Conservation (phyloP, 176 grass and related monocot species). For the Calamus simplicifolius region DNA sequence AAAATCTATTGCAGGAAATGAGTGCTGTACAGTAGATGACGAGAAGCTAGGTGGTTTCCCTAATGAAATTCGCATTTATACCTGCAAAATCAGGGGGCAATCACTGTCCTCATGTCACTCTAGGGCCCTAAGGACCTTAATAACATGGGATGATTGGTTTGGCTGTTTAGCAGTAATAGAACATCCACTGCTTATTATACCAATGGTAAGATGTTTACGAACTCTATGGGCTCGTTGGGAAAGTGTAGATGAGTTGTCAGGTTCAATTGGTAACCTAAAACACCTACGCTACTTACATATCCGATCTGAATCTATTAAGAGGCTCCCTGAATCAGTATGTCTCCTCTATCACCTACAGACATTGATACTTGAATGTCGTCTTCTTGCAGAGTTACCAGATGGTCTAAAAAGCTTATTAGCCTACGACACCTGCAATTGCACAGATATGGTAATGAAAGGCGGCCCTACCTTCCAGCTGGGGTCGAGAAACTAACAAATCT, state of each 20-base stretch:
- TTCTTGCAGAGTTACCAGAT: not conserved
- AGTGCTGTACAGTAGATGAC: not conserved
- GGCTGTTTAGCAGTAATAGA: too few relatives aligned
- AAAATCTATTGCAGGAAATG: conserved; percentile 13
- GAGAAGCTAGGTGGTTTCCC: not conserved
- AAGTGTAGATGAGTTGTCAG: not conserved
- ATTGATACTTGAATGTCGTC: not conserved
- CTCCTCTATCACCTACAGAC: conserved; percentile 1
- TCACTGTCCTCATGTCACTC: not conserved
- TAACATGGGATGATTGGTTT: too few relatives aligned
- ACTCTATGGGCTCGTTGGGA: not conserved
- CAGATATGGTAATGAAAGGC: too few relatives aligned
- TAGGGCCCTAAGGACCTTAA: not conserved
- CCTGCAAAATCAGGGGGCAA: too few relatives aligned
- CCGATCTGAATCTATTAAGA: not conserved
- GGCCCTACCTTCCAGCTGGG: not conserved
- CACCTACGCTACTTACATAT: not conserved
- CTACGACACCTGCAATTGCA: not conserved
- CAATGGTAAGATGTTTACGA: not conserved
- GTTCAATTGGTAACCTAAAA: not conserved
- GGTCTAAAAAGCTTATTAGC: not conserved
- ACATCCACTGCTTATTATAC: too few relatives aligned
- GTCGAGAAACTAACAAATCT: too few relatives aligned
- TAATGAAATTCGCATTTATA: conserved; percentile 3
- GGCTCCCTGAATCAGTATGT: not conserved